Base-by-base conservation (phyloP, 768 basidiomycete species). In the Mycena latifolia region DNA sequence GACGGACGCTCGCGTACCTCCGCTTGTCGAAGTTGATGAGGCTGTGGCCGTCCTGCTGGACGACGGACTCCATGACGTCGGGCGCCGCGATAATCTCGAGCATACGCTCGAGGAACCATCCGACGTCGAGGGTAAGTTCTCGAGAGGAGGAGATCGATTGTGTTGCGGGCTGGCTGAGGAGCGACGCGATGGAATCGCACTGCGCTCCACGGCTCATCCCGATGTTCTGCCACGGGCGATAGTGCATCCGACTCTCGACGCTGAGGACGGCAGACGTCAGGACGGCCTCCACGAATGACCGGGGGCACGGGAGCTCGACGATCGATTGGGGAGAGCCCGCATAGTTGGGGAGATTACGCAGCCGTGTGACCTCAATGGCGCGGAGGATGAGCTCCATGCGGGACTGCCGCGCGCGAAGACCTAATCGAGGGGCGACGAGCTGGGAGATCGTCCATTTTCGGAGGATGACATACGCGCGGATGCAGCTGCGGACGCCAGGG, bases 1-100 rank as follows among this genome's bases (percentile, higher is more conserved):
- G 59, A 50, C 37, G 41, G 46, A 29, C 10, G 1, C 14, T 11
- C 31, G 31, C 85, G 61, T 71, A 92, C 93, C 93, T 87, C 67
- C 94, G 85, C 72, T 95, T 95, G 67, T 94, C 90, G 69, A 94
- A 88, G 72, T 94, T 95, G 48, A 95, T 85, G 39, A 95, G 84
- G 39, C 80, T 84, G 46, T 85, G 83, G 37, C 82, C 82, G 66
- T 88, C 87, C 37, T 84, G 83, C n/a, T 79, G 74, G 1, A 82
- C 50, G 18, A 27, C 73, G 18, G 87, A 82, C 51, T 88, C 85
- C 10, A 93, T 77, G 18, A 89, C 81, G 74, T 95, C 92, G 5
- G 92, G 89, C 55, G 89, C 84, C 28, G 89, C 88, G 63, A 94
- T 86, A 51, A 95, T 81, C 74, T 95, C 94, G 37, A 95, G 78